These are phyloP conservation scores for Stemphylium beticola DNA, from an alignment of 2,329 filamentous ascomycete genomes.

Conservation along the genomic window DNA sequence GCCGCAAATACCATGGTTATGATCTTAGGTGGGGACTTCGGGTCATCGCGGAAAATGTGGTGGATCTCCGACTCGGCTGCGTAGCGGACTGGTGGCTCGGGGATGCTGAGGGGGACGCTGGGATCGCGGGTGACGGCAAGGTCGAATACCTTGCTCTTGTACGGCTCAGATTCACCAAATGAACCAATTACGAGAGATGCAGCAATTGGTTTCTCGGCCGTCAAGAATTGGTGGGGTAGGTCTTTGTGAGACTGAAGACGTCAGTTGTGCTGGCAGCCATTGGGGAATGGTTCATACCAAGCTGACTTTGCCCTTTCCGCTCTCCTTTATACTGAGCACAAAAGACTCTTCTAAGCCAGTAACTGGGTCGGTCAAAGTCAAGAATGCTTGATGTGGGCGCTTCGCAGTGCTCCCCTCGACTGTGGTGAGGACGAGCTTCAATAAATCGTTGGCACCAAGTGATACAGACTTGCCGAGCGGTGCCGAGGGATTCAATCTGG, in stretches of 20 bases:
- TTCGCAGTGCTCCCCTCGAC: conserved; percentile 79
- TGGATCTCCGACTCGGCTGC: conserved; percentile 83
- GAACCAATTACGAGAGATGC: conserved; percentile 87
- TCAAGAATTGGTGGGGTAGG: conserved; percentile 81
- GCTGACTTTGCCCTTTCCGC: conserved; percentile 83
- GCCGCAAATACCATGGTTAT: conserved; percentile 79
- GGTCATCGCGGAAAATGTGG: conserved; percentile 85
- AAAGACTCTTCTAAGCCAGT: conserved; percentile 87
- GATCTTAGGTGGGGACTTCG: conserved; percentile 78
- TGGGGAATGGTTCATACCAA: conserved; percentile 65
- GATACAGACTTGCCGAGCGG: conserved; percentile 68
- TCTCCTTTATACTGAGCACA: conserved; percentile 82
- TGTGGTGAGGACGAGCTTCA: conserved; percentile 83
- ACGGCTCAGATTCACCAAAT: conserved; percentile 75
- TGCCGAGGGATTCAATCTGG: conserved; percentile 56
- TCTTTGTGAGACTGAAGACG: conserved; percentile 78
- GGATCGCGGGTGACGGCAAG: conserved; percentile 70
- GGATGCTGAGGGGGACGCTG: conserved; percentile 63
- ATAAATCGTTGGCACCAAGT: conserved; percentile 71
- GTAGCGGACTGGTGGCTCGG: conserved; percentile 78
- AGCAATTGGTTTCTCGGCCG: conserved; percentile 69
- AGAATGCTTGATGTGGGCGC: conserved; percentile 92
- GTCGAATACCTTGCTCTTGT: conserved; percentile 74
- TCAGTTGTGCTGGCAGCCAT: conserved; percentile 33
- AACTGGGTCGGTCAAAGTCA: conserved; percentile 76